phyloP scores from a whole-genome alignment of 768 basidiomycete genomes.

The Trametes coccinea region DNA sequence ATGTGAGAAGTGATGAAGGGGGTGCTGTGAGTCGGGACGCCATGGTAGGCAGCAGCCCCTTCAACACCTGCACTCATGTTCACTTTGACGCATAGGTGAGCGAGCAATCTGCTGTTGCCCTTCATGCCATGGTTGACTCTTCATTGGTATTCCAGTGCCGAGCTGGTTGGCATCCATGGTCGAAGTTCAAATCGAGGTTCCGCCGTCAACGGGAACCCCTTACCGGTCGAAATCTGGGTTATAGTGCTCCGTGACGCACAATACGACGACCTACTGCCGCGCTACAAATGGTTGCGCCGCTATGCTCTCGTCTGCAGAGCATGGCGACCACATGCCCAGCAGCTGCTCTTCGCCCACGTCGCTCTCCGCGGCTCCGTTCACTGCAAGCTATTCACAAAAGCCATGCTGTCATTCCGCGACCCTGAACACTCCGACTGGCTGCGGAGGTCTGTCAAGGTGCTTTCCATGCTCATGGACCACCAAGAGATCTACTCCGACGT shows the following conservation, averaged over 20 bases:
- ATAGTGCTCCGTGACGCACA: slow-evolving; percentile 4
- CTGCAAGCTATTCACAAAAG: background rate
- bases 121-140: background rate
- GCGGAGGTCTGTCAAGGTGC: background rate
- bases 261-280: slow-evolving; percentile 14
- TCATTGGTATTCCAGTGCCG: background rate
- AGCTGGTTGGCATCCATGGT: background rate
- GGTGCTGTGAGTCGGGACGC: background rate
- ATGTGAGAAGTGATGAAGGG: background rate
- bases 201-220: background rate
- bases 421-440: background rate
- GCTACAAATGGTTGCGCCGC: slow-evolving; percentile 3
- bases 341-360: slow-evolving; percentile 10
- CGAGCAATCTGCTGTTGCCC: background rate
- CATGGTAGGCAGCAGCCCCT: background rate
- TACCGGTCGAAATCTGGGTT: slow-evolving; percentile 7
- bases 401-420: background rate
- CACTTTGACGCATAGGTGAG: background rate
- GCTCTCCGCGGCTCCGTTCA: slow-evolving; percentile 4
- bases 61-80: background rate
- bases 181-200: background rate
- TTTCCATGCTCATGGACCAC: slow-evolving; percentile 15
- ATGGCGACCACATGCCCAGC: slow-evolving; percentile 8
- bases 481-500: slow-evolving; percentile 8
- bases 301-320: slow-evolving; percentile 10